Evolutionary conservation across 2,329 filamentous ascomycete genomes (phyloP).

Genomic region (Fusarium continuum): DNA sequence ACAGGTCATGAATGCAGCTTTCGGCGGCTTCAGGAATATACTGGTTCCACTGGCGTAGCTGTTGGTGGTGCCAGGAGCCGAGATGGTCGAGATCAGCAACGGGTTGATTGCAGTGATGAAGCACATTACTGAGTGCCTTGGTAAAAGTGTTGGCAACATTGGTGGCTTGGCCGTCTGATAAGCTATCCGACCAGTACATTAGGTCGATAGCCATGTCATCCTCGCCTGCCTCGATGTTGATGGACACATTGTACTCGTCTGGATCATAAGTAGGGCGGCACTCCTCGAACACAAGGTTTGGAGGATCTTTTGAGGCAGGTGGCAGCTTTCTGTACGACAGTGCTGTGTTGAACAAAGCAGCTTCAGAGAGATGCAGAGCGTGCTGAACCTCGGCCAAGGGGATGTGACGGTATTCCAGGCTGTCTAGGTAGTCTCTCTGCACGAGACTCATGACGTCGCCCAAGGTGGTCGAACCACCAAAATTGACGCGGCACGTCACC

Average conservation of each 20-base stretch:
- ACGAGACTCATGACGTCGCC: conserved; percentile 5
- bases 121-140: conserved; percentile 30
- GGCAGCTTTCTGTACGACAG: conserved; percentile 39
- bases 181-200: conserved; percentile 39
- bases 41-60: conserved; percentile 22
- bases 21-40: conserved; percentile 11
- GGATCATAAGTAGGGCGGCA: conserved; percentile 37
- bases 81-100: conserved; percentile 24
- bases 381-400: conserved; percentile 35
- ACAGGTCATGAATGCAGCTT: conserved; percentile 22
- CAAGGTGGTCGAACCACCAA: conserved; percentile 24
- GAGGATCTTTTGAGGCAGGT: neutral
- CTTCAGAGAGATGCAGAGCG: conserved; percentile 32
- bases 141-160: conserved; percentile 33
- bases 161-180: conserved; percentile 28
- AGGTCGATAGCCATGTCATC: conserved; percentile 31
- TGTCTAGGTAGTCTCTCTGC: conserved; percentile 26
- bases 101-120: conserved; percentile 8
- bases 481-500: conserved; percentile 59
- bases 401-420: conserved; percentile 21
- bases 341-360: conserved; percentile 39
- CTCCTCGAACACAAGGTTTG: conserved; percentile 35
- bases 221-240: conserved; percentile 36
- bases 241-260: conserved; percentile 35
- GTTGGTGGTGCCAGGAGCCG: neutral